Evolutionary conservation across 1,139 yeast species (phyloP).

Genomic region (Geotrichum candidum): DNA sequence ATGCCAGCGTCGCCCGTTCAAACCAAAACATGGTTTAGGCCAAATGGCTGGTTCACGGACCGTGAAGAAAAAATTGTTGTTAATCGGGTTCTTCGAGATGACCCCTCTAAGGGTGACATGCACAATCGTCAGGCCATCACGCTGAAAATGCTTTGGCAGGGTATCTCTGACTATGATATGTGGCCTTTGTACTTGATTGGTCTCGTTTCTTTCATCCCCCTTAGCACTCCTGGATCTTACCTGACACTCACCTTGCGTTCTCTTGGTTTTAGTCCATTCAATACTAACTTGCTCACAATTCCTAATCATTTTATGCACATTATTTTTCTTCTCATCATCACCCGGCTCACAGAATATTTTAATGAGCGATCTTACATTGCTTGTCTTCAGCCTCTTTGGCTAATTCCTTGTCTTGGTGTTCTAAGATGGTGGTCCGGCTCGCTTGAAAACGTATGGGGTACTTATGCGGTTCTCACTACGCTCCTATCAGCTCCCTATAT

Average conservation of each 20-base stretch:
- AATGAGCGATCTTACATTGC: constrained; percentile 34
- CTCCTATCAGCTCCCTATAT: constrained; percentile 42
- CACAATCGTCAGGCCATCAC: constrained; percentile 53
- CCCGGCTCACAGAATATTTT: constrained; percentile 45
- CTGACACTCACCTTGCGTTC: constrained; percentile 46
- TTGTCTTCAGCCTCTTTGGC: constrained; percentile 33
- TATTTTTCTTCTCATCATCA: constrained; percentile 33
- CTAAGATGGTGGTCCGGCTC: constrained; percentile 48
- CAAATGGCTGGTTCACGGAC: constrained; percentile 56
- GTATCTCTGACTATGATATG: constrained; percentile 48
- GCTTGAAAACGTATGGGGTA: constrained; percentile 44
- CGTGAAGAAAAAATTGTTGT: constrained; percentile 55
- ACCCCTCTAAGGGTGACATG: constrained; percentile 63
- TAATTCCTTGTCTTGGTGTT: constrained; percentile 41
- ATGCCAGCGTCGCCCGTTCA: constrained; percentile 54
- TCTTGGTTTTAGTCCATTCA: constrained; percentile 52
- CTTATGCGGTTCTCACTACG: constrained; percentile 44
- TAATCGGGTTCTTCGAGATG: constrained; percentile 55
- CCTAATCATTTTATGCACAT: constrained; percentile 44
- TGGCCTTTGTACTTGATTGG: constrained; percentile 53
- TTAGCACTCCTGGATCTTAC: constrained; percentile 42
- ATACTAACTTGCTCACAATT: constrained; percentile 49
- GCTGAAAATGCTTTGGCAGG: constrained; percentile 36
- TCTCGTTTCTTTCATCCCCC: constrained; percentile 40
- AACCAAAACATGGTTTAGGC: constrained; percentile 47